Evolutionary conservation across 306 rosid species (phyloP).

Genomic region (Dryas alaskensis): DNA sequence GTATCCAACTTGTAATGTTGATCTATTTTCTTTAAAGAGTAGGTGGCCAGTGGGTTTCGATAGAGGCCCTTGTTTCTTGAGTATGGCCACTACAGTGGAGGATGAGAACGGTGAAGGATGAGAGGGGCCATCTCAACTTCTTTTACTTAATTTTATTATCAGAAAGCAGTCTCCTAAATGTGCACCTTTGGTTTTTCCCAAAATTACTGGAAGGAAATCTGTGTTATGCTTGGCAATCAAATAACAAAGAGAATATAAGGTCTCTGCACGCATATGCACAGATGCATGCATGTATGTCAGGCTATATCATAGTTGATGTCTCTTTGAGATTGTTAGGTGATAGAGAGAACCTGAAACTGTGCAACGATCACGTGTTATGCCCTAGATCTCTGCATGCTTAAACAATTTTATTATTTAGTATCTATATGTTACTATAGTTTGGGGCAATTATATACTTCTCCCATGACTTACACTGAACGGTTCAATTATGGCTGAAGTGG

Average conservation of each 20-base stretch:
- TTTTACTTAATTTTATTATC: neutral
- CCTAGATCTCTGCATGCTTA: neutral
- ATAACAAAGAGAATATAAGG: too few species aligned
- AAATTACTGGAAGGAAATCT: neutral
- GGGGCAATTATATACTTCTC: neutral
- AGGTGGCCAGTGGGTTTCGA: neutral
- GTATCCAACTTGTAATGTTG: slow-evolving; percentile 16
- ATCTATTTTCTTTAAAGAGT: neutral
- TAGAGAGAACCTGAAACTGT: neutral
- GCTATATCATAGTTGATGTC: neutral
- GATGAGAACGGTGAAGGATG: slow-evolving; percentile 2
- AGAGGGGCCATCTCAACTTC: slow-evolving; percentile 3
- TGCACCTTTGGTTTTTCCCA: neutral
- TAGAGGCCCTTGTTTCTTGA: neutral
- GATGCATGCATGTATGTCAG: neutral
- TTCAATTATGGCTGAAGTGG: slow-evolving; percentile 7
- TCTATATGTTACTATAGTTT: neutral
- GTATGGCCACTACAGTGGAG: neutral
- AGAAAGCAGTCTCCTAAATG: neutral
- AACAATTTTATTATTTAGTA: neutral
- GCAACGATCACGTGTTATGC: neutral
- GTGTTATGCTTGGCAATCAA: neutral
- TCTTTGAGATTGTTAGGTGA: neutral
- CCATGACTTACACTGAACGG: neutral
- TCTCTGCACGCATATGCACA: neutral